Conservation (phyloP, 2,329 filamentous ascomycete genomes). For the Sordariomycetes sp. region DNA sequence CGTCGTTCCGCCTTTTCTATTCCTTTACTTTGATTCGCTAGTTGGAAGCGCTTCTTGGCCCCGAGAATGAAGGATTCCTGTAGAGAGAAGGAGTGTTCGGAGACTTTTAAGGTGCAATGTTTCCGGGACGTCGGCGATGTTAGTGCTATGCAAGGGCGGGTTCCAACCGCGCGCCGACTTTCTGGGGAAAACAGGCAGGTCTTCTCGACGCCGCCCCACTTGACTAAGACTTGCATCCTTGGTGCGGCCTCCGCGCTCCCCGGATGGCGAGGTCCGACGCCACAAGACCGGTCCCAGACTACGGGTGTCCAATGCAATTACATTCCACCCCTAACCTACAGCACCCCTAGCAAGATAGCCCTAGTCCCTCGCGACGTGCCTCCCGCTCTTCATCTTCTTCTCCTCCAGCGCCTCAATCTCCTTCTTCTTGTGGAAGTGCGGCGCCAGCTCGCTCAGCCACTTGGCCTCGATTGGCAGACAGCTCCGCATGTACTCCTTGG, state of each 20-base stretch:
- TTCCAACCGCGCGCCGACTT: not conserved
- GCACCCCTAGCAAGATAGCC: not conserved
- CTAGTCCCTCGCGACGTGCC: conserved; percentile 1
- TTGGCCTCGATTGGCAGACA: conserved; percentile 72
- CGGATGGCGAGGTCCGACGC: not conserved
- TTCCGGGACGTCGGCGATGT: not conserved
- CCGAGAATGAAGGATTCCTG: not conserved
- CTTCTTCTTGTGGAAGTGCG: conserved; percentile 88
- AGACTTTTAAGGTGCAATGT: not conserved
- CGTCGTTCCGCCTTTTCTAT: too few species aligned
- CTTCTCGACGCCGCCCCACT: not conserved
- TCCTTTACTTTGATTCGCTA: not conserved
- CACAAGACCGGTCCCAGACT: not conserved
- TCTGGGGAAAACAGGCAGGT: not conserved
- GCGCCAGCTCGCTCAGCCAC: conserved; percentile 82
- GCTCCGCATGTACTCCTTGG: conserved; percentile 85
- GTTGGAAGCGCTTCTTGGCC: not conserved
- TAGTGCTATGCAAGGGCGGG: not conserved
- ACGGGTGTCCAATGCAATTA: not conserved
- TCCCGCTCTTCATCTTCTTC: conserved; percentile 38
- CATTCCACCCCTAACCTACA: not conserved
- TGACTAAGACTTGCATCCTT: not conserved
- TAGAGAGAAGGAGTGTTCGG: not conserved
- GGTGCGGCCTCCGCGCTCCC: not conserved
- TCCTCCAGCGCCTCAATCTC: conserved; percentile 75